Percentiles rank a stretch among this genome's conserved stretches.
These are phyloP conservation scores for Litsea cubeba DNA, from an alignment of 164 flowering plant genomes.

Conservation along the genomic window DNA sequence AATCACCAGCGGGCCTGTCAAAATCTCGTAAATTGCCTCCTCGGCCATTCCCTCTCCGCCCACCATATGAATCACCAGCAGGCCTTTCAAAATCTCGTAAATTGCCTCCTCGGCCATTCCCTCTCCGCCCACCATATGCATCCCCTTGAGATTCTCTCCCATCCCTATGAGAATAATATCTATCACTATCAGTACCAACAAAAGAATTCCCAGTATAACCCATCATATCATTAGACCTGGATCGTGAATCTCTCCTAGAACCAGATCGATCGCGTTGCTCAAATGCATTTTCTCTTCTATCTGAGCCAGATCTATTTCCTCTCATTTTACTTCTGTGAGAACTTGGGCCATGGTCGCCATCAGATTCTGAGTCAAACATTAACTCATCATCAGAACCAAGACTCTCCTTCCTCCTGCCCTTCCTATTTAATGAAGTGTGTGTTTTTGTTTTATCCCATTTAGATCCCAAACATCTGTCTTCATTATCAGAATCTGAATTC, in stretches of 20 bases:
- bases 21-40: slow-evolving; percentile 13
- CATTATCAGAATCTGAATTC: slow-evolving; percentile 44
- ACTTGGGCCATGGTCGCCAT: slow-evolving; percentile 21
- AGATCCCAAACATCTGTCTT: slow-evolving; percentile 23
- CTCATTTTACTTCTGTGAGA: slow-evolving; percentile 22
- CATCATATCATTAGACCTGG: slow-evolving; percentile 17
- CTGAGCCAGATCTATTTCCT: slow-evolving; percentile 23
- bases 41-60: slow-evolving; percentile 9
- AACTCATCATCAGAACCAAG: slow-evolving; percentile 28
- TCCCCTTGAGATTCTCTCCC: slow-evolving; percentile 18
- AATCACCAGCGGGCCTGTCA: slow-evolving; percentile 7
- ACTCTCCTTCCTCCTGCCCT: slow-evolving; percentile 17
- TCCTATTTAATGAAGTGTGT: slow-evolving; percentile 20
- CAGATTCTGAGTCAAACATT: slow-evolving; percentile 42
- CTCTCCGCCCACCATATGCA: slow-evolving; percentile 1
- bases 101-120: neutral
- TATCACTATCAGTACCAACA: slow-evolving; percentile 19
- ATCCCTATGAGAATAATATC: slow-evolving; percentile 20
- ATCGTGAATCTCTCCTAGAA: slow-evolving; percentile 11
- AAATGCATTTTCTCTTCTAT: slow-evolving; percentile 23
- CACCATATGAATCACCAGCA: neutral
- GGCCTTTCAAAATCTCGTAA: slow-evolving; percentile 18
- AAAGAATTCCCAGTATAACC: slow-evolving; percentile 20
- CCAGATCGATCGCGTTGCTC: slow-evolving; percentile 14
- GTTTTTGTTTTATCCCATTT: slow-evolving; percentile 21